phyloP scores from a whole-genome alignment of 208 protist species.

The Crithidia expoeki region DNA sequence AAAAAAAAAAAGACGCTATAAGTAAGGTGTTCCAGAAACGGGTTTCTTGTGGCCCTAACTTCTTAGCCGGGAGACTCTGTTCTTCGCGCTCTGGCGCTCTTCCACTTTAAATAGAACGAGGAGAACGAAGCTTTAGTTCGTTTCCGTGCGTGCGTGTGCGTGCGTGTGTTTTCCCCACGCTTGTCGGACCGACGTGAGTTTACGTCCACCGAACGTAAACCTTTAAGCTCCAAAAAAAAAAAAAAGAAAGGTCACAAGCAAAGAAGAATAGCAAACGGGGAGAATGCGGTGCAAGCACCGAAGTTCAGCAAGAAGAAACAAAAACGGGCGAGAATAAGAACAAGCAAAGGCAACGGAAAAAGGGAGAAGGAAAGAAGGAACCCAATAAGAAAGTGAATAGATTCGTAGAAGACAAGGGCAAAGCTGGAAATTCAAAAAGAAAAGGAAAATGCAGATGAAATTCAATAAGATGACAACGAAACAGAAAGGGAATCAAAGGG shows the following conservation, averaged over 20 bases:
- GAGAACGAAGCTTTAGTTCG: no score
- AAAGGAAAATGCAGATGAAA: constrained; percentile 7
- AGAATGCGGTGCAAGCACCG: neutral
- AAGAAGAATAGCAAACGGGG: constrained; percentile 6
- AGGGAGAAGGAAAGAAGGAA: neutral
- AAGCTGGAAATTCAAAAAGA: constrained; percentile 5
- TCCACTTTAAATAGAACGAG: no score
- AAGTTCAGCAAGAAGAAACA: neutral
- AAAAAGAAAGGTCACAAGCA: constrained; percentile 6
- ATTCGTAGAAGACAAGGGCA: no score
- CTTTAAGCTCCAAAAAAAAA: neutral
- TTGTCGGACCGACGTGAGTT: no score
- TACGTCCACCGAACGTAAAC: neutral
- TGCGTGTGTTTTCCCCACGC: no score
- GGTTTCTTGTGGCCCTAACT: no score
- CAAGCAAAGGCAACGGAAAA: neutral
- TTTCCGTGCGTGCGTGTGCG: no score
- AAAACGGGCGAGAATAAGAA: constrained; percentile 1
- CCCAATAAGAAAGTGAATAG: constrained; percentile 16
- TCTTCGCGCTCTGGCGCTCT: no score
- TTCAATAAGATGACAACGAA: neutral
- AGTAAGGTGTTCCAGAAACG: no score
- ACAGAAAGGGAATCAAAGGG: constrained; percentile 11
- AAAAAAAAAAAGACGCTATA: no score
- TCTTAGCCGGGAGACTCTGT: no score